Conservation (phyloP, 331 rosid species). For the Arachis monticola region DNA sequence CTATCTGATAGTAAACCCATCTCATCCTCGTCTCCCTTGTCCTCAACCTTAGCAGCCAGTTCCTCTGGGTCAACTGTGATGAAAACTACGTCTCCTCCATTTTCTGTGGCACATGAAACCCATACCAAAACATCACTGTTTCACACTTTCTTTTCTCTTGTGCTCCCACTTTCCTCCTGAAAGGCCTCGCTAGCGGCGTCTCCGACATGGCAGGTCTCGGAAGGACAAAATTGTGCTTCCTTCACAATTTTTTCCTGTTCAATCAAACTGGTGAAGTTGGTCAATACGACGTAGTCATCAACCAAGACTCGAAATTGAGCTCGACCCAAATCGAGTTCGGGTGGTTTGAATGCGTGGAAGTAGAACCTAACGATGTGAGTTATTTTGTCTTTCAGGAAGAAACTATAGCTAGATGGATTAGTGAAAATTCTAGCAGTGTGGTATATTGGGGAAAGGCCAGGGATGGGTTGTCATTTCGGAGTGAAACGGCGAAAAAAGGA, state of each 20-base stretch:
- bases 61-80: conserved; percentile 68
- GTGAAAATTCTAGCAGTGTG: no score
- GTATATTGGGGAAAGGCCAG: no score
- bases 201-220: conserved; percentile 87
- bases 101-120: conserved; percentile 68
- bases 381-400: no score
- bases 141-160: conserved; percentile 60
- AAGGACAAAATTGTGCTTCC: conserved; percentile 62
- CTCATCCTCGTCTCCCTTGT: conserved; percentile 56
- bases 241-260: conserved; percentile 42
- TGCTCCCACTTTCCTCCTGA: conserved; percentile 56
- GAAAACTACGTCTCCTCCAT: conserved; percentile 48
- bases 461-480: no score
- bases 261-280: no score
- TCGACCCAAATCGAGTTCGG: no score
- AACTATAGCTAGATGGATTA: no score
- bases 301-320: no score
- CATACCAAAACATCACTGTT: conserved; percentile 44
- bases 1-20: conserved; percentile 64
- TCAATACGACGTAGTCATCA: no score
- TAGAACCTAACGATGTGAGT: no score
- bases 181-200: conserved; percentile 64
- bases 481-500: no score
- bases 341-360: no score
- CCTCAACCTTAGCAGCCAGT: conserved; percentile 72